Base-by-base conservation (phyloP, 73 alveolate species). In the Stentor coeruleus region DNA sequence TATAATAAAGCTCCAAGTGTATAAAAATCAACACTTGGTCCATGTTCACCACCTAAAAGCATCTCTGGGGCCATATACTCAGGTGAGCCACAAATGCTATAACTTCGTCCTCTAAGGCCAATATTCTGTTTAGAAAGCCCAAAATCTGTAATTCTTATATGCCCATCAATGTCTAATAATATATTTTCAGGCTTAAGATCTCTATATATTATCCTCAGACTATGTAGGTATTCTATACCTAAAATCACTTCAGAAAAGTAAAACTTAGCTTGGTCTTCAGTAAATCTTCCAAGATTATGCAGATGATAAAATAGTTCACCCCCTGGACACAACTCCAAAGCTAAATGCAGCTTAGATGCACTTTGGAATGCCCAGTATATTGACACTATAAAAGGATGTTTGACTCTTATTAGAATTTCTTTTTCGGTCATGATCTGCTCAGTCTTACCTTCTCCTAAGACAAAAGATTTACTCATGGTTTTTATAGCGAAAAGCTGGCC, bases 41-140 rank as follows among this genome's bases (percentile, higher is more conserved):
- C 97, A 80, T 92, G 98, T 14, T 98, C 98, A 57, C 82, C 87
- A 42, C 96, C 93, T 60, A 80, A 90, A 39, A 96, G 86, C 98
- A 96, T 96, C 84, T 96, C 99, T 0, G 99, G 99, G 55, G 96
- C 76, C 92, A 96, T 90, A 83, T 96, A 96, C 87, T 96, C 99
- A 2, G 99, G 99, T 6, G 96, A 83, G 14, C 99, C 99, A 41
- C 98, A 95, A 83, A 96, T 94, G 55, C 98, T 90, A 72, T 92
- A 86, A 20, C 98, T 77, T 77, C 49, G 84, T n/a, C 66, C 82
- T 74, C 85, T 92, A 3, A 84, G 89, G 74, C 92, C 85, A 3
- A 76, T 72, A 0, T 90, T 88, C 3, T 91, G 85, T 77, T 96
- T 96, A n/a, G 98, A 94, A 33, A 96, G 84, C 3, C 99, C 98